Conservation (phyloP, 176 grass and related monocot species). For the Carex scoparia region DNA sequence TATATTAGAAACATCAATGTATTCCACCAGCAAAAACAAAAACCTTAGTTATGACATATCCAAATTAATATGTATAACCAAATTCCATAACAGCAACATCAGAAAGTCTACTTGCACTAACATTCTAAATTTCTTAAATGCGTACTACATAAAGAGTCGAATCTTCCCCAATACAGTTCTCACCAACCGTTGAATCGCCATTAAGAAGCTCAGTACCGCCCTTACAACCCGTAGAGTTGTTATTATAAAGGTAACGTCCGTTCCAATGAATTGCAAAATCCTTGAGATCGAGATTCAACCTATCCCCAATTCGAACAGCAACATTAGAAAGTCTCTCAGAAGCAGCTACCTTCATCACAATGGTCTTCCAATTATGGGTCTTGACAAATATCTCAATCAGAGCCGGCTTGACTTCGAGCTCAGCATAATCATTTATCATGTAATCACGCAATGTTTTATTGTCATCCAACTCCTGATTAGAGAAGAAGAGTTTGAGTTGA, state of each 20-base stretch:
- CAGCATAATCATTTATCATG: not conserved
- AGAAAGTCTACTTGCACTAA: not conserved
- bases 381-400: not conserved
- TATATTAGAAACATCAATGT: not conserved
- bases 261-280: not conserved
- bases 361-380: not conserved
- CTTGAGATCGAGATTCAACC: not conserved
- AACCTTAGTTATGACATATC: not conserved
- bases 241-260: not conserved
- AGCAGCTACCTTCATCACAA: not conserved
- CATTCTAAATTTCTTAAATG: not conserved
- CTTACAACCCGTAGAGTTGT: not conserved
- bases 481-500: slow-evolving; percentile 9
- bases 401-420: not conserved
- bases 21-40: not conserved
- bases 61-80: not conserved
- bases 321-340: not conserved
- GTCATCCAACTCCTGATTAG: not conserved
- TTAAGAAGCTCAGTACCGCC: not conserved
- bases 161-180: not conserved
- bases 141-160: too few relatives aligned
- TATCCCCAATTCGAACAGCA: not conserved
- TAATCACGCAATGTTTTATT: slow-evolving; percentile 12
- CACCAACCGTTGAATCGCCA: not conserved
- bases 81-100: not conserved